Evolutionary conservation across 2,329 filamentous ascomycete species (phyloP), one percentile per base, ranked within the genome.

Genomic region (Pseudogymnoascus pannorum): DNA sequence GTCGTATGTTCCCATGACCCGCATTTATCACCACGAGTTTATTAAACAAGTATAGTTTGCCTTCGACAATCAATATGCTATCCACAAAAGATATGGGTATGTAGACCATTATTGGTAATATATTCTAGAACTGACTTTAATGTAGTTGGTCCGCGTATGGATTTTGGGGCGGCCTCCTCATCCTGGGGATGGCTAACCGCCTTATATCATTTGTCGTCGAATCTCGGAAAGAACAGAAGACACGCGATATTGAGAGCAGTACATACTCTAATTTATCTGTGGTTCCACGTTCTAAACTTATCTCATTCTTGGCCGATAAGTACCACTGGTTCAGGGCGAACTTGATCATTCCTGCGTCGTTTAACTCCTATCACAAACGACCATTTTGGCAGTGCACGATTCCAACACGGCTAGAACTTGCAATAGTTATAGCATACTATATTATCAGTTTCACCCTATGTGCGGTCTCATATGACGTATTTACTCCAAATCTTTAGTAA

Each of bases 391-490:
- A 44, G 72, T 76, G 73, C 60, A 79, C 77, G 0, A 72, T 79
- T 0, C 78, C 78, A 0, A 75, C 76, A 0, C 69, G 77, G 2
- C 66, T 78, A n/a, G 76, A 80, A 64, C 75, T 72, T 0, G 63
- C 78, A 0, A 77, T 76, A 1, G 68, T 79, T 2, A 2, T 71
- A 0, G 63, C 65, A 0, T 79, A 79, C 44, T 62, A 76, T 3
- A 1, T 72, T 0, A 60, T 79, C 3, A 79, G 79, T 24, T 51
- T 77, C 2, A 64, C 68, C 5, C 72, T 74, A 36, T 74, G 70
- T 44, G 60, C 74, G 0, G 65, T 71, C 2, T 76, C 75, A 2
- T 79, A 77, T 58, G 70, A 57, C 3, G 65, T 77, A 1, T 73
- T 75, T 22, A 36, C 18, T 9, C 57, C 51, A 16, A 63, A 63